Base-by-base conservation (phyloP, 1,284 basidiomycete species). In the Dichomitus squalens region DNA sequence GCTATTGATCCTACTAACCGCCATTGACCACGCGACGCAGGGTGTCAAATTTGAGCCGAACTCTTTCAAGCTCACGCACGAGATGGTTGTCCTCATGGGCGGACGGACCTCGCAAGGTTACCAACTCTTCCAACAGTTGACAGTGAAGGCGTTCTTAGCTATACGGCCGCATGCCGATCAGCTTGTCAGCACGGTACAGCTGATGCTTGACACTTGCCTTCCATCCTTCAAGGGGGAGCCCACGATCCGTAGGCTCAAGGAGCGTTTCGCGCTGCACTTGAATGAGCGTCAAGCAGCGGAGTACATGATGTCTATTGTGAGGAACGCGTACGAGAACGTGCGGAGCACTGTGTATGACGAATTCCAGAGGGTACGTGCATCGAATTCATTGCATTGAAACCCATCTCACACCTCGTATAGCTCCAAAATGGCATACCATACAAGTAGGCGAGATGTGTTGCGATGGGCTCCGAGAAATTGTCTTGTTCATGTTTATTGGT, bases 21-120 rank as follows among this genome's bases (percentile, higher is more conserved):
- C 11, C 36, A 25, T 7, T 44, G 12, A 61, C 27, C 44, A 25
- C 18, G 31, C 48, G 29, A 23, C n/a, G 27, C 66, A 94, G 90
- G 95, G 95, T 61, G 91, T 98, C 73, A 98, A 98, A 82, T 98
- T 98, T 69, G 96, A 98, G 71, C 95, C 96, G 0, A 91, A 85
- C 70, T 96, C 93, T 16, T 99, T 99, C 87, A 99, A 99, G 78
- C 83, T 99, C 33, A 96, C 93, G 59, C 93, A 95, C 70, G 97
- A 99, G 72, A 99, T 99, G 96, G 90, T 99, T 18, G 83, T 91
- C 12, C 80, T 99, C 31, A 99, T 99, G 97, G 97, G 97, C 48
- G 97, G 97, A 11, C 83, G 90, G 57, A 84, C 92, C 67, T 95
- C 92, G 1, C 91, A 96, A 73, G 97, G 97, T 12, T 99, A 97